Conservation (phyloP, 176 grass and related monocot genomes). For the Eleusine indica region DNA sequence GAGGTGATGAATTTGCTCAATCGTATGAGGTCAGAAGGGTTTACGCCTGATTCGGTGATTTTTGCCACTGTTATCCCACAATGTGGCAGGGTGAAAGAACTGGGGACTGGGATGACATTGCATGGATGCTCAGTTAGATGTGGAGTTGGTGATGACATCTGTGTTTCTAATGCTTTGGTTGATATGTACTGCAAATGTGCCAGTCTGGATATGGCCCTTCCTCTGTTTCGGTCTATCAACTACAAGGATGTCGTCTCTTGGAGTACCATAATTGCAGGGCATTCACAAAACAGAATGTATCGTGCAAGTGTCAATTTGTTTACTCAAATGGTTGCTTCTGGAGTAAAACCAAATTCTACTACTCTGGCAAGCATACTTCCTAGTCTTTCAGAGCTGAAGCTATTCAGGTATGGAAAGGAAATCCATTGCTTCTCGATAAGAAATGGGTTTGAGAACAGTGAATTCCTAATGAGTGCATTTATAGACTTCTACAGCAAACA, state of each 20-base stretch:
- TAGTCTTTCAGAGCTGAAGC: conserved; percentile 49
- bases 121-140: conserved; percentile 48
- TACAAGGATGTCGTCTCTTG: conserved; percentile 65
- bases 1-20: conserved; percentile 46
- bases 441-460: conserved; percentile 44
- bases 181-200: conserved; percentile 71
- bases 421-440: conserved; percentile 54
- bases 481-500: conserved; percentile 59
- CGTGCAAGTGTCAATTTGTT: conserved; percentile 37
- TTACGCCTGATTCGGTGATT: conserved; percentile 48
- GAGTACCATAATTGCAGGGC: conserved; percentile 61
- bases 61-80: conserved; percentile 57
- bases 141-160: conserved; percentile 44
- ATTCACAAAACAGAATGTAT: conserved; percentile 51
- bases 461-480: conserved; percentile 57
- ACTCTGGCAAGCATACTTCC: conserved; percentile 61
- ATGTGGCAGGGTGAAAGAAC: conserved; percentile 45
- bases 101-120: conserved; percentile 38
- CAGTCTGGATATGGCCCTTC: conserved; percentile 31
- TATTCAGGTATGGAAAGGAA: conserved; percentile 46
- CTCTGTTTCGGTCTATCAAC: conserved; percentile 36
- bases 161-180: conserved; percentile 59
- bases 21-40: conserved; percentile 48
- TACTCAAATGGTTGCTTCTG: conserved; percentile 49
- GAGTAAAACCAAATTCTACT: conserved; percentile 48